Evolutionary conservation across 345 rosid genomes (phyloP).

Genomic region (Eutrema japonicum): DNA sequence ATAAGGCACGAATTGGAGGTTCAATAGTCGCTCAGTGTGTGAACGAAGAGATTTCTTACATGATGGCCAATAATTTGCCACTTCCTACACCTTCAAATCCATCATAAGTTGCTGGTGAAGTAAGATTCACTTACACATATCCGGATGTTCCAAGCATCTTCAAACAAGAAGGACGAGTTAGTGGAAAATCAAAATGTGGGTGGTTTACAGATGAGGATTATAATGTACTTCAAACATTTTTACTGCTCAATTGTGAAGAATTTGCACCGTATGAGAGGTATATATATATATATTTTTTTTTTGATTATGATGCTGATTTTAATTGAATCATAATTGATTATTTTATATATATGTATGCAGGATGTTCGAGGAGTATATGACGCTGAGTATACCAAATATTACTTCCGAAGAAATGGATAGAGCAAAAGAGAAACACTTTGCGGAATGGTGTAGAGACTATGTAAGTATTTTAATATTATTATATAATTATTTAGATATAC

Average conservation of each 20-base stretch:
- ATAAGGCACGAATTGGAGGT: not conserved
- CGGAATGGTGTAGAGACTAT: no score
- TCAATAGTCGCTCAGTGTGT: not conserved
- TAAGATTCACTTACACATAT: not conserved
- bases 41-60: not conserved
- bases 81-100: not conserved
- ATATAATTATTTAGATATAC: no score
- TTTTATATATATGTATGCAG: no score
- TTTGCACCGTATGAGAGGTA: not conserved
- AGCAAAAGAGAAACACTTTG: no score
- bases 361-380: no score
- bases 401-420: no score
- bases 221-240: not conserved
- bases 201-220: not conserved
- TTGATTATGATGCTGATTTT: no score
- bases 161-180: not conserved
- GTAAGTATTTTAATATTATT: no score
- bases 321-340: no score
- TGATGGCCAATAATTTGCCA: not conserved
- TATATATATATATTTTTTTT: no score
- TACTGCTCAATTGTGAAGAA: not conserved
- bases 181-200: not conserved
- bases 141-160: not conserved
- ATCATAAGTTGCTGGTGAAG: not conserved
- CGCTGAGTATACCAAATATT: no score